Evolutionary conservation across 495 filamentous ascomycete species (phyloP), one percentile per base, ranked within the genome.

Genomic region (Recurvomyces mirabilis): DNA sequence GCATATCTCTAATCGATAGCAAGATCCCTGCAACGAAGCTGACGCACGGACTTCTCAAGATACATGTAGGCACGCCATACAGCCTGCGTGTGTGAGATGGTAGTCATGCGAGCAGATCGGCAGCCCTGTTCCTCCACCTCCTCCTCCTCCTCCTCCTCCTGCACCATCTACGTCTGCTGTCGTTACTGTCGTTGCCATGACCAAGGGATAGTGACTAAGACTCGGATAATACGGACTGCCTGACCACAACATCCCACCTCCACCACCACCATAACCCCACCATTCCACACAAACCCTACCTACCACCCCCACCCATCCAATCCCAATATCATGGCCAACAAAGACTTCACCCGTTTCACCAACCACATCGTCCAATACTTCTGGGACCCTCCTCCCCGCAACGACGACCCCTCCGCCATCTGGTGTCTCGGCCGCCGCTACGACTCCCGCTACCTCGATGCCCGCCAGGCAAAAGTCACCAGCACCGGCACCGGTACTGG

Each of bases 301-400:
- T n/a, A n/a, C n/a, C n/a, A n/a, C n/a, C n/a, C n/a, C n/a, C 26
- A 29, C 26, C 26, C 26, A 29, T 29, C 26, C 26, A 29, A 29
- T 7, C 26, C 41, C 11, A 18, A 40, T 11, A 53, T 41, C 42
- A 82, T 84, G 78, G 70, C 69, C 32, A 71, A 64, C 39, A 68
- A 74, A 17, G 74, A 82, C 52, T 64, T 82, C 56, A 70, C 73
- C 47, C 71, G 73, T 54, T 83, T 75, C 66, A 58, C 56, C 46
- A 87, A 86, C 62, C 79, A 84, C 45, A 75, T 98, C 45, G 77
- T 95, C 23, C 83, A 88, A 56, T 87, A 83, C 65, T 84, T 96
- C 52, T 99, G 89, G 86, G 93, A 96, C 51, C 87, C 89, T 0
- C 80, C 89, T 52, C 89, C 91, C 20, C 75, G 73, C 52, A 94